Percentiles rank a stretch among this genome's conserved stretches.
Conservation (phyloP, 257 asterid genomes). For the Solanum virginianum region DNA sequence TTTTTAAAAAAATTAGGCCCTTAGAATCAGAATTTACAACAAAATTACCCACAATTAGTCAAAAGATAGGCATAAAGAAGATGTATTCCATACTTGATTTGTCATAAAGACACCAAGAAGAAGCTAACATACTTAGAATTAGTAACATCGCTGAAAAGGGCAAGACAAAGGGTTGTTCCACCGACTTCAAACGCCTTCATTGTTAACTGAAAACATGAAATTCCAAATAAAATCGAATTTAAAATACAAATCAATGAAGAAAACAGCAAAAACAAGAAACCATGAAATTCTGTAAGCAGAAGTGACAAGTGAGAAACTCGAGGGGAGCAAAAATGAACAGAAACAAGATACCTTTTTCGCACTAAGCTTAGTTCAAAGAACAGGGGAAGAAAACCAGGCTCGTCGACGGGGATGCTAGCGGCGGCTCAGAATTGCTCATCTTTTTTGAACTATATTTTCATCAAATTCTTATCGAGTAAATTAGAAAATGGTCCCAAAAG, state of each 20-base stretch:
- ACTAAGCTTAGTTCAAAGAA: neutral
- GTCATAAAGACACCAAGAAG: neutral
- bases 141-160: constrained; percentile 70
- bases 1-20: neutral
- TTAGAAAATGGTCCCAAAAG: neutral
- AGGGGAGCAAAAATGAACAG: neutral
- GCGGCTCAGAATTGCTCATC: neutral
- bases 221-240: neutral
- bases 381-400: neutral
- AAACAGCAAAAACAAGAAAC: neutral
- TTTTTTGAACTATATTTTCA: neutral
- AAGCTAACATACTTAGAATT: constrained; percentile 58
- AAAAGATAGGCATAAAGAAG: neutral
- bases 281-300: neutral
- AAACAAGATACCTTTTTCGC: too few species aligned
- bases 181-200: constrained; percentile 68
- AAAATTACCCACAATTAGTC: neutral
- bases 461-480: neutral
- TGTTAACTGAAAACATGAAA: neutral
- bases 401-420: neutral
- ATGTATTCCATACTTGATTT: neutral
- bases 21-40: too few species aligned
- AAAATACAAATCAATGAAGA: neutral
- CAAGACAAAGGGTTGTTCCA: constrained; percentile 52
- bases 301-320: neutral